These are phyloP conservation scores for Garcia nutans DNA, from an alignment of 345 rosid species.

Conservation along the genomic window DNA sequence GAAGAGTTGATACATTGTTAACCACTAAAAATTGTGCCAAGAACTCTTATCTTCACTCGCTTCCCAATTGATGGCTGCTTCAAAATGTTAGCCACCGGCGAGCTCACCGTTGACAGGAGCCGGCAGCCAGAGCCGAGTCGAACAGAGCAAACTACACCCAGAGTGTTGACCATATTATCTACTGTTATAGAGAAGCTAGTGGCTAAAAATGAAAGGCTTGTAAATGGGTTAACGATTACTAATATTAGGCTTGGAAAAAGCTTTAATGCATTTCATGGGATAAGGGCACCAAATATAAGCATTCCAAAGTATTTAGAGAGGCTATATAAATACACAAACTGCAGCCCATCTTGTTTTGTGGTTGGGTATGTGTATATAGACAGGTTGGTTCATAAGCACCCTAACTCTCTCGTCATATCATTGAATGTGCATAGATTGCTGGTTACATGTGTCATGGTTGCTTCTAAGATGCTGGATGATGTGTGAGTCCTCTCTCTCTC, in stretches of 20 bases:
- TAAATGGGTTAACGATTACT: slow-evolving; percentile 28
- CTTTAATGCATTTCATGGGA: slow-evolving; percentile 72
- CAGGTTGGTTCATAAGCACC: slow-evolving; percentile 68
- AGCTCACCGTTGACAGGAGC: slow-evolving; percentile 19
- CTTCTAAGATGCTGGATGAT: slow-evolving; percentile 88
- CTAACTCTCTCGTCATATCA: slow-evolving; percentile 67
- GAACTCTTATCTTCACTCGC: neutral
- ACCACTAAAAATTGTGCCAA: slow-evolving; percentile 20
- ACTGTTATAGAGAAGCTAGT: slow-evolving; percentile 68
- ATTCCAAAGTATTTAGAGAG: slow-evolving; percentile 77
- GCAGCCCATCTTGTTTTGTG: slow-evolving; percentile 90
- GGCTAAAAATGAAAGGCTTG: slow-evolving; percentile 62
- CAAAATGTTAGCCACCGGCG: slow-evolving; percentile 44
- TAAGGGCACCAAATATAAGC: slow-evolving; percentile 74
- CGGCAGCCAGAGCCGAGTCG: slow-evolving; percentile 38
- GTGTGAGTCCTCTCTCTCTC: slow-evolving; percentile 52
- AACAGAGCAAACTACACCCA: slow-evolving; percentile 46
- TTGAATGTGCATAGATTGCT: slow-evolving; percentile 79
- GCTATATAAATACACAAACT: slow-evolving; percentile 73
- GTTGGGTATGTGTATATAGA: slow-evolving; percentile 79
- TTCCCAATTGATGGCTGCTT: neutral
- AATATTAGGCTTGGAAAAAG: slow-evolving; percentile 45
- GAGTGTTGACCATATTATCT: slow-evolving; percentile 67
- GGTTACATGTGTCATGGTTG: slow-evolving; percentile 82
- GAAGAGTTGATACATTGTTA: neutral